Evolutionary conservation across 1,139 yeast genomes (phyloP), one percentile per base, ranked within the genome.

Genomic region (Neolecta irregularis): DNA sequence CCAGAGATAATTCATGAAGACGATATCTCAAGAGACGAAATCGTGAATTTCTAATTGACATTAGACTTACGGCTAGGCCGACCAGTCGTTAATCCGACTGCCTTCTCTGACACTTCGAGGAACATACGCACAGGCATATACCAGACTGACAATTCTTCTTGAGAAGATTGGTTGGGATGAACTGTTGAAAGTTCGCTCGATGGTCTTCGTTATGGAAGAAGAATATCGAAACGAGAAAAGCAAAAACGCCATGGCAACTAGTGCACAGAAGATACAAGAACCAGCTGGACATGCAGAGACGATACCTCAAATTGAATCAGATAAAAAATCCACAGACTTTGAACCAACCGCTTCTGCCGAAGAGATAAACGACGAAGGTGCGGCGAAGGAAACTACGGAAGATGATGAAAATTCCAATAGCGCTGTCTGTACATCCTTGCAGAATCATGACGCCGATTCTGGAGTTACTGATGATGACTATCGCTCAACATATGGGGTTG

Each of bases 121-220:
- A 3, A 80, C 94, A 1, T 79, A 79, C 55, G 71, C 74, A 25
- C 68, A 65, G 48, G 88, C 91, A 1, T 88, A 83, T 54, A 78
- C 76, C 37, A 61, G 83, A 44, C 62, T 88, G 41, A 80, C 95
- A 0, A 58, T 61, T 16, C 71, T 85, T 41, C 76, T 72, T 23
- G 60, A 65, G 38, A 65, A 67, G 37, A 65, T 79, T 17, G 96
- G 96, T 3, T 88, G 98, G 98, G 88, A 81, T 48, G 69, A 73
- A n/a, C 61, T 88, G 38, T 63, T 88, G 51, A 69, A 70, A 48
- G 63, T 74, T 39, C 69, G 98, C 47, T 79, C 94, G 3, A 69
- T 72, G 40, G 83, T 81, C 1, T 88, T 88, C 55, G 88, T 88
- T 22, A 88, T 88, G 98, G 95, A 85, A 54, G 88, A 78, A 42